Evolutionary conservation across 768 basidiomycete genomes (phyloP).

Genomic region (Phylloporus sp.): DNA sequence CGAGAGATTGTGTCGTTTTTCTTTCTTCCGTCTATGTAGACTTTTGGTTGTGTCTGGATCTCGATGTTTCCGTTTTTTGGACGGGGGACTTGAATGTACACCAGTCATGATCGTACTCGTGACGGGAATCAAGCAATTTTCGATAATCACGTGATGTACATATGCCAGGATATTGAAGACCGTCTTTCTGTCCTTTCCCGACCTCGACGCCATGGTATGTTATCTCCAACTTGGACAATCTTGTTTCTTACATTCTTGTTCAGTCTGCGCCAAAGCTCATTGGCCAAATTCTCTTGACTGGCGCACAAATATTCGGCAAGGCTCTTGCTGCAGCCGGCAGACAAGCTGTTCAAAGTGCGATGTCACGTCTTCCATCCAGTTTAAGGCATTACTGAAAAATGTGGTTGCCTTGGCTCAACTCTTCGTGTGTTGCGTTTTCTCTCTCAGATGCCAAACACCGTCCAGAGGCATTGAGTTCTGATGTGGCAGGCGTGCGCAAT

Average conservation of each 20-base stretch:
- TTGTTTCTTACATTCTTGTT: neutral
- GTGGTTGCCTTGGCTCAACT: neutral
- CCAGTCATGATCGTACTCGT: slow-evolving; percentile 6
- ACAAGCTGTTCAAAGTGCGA: slow-evolving; percentile 90
- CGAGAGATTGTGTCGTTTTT: slow-evolving; percentile 25
- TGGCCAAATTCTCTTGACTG: slow-evolving; percentile 73
- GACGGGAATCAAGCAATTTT: slow-evolving; percentile 6
- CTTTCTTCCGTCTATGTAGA: slow-evolving; percentile 34
- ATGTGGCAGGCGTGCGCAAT: slow-evolving; percentile 67
- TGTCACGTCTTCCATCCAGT: neutral
- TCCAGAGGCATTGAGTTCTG: slow-evolving; percentile 65
- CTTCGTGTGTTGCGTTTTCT: neutral
- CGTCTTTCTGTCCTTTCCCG: neutral
- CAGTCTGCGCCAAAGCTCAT: slow-evolving; percentile 78
- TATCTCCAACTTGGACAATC: neutral
- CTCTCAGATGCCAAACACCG: slow-evolving; percentile 73
- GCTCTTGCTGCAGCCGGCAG: slow-evolving; percentile 85
- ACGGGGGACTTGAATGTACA: slow-evolving; percentile 6
- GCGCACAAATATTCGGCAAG: slow-evolving; percentile 81
- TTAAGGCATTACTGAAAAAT: neutral
- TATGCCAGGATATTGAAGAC: neutral
- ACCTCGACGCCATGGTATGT: slow-evolving; percentile 22
- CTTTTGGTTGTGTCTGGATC: slow-evolving; percentile 13
- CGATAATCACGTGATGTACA: slow-evolving; percentile 22
- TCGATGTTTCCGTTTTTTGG: slow-evolving; percentile 51